phyloP scores from a whole-genome alignment of 1,284 basidiomycete genomes.

The Athelia psychrophila region DNA sequence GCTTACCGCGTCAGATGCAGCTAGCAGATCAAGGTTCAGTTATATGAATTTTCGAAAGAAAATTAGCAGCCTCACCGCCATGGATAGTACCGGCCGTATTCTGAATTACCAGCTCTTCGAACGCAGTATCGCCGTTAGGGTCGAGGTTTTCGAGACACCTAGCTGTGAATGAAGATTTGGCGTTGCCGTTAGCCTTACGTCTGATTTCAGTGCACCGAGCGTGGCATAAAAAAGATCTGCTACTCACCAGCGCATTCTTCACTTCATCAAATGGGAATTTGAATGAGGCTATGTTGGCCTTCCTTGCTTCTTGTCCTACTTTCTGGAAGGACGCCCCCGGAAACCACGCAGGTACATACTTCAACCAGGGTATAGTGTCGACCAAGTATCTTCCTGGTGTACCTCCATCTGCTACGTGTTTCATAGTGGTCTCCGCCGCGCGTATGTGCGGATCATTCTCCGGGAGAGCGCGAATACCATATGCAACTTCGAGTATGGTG shows the following conservation, averaged over 20 bases:
- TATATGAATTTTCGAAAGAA: neutral
- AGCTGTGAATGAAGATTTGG: neutral
- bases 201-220: neutral
- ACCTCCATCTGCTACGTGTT: constrained; percentile 11
- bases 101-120: neutral
- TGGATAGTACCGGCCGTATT: neutral
- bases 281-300: constrained; percentile 8
- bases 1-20: neutral
- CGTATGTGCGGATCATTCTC: constrained; percentile 13
- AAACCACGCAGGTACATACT: constrained; percentile 24
- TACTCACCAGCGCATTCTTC: neutral
- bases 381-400: constrained; percentile 16
- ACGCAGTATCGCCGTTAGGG: neutral
- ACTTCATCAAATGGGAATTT: neutral
- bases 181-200: neutral
- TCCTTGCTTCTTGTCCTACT: constrained; percentile 11
- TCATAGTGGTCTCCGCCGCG: constrained; percentile 9
- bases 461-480: constrained; percentile 8
- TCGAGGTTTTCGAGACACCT: neutral
- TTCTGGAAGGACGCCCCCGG: constrained; percentile 27
- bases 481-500: constrained; percentile 9
- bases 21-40: neutral
- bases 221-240: neutral
- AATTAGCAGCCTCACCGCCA: neutral
- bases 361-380: constrained; percentile 10